These are phyloP conservation scores for Groenewaldozyma sp. DNA, from an alignment of 1,139 yeast genomes.

Conservation along the genomic window DNA sequence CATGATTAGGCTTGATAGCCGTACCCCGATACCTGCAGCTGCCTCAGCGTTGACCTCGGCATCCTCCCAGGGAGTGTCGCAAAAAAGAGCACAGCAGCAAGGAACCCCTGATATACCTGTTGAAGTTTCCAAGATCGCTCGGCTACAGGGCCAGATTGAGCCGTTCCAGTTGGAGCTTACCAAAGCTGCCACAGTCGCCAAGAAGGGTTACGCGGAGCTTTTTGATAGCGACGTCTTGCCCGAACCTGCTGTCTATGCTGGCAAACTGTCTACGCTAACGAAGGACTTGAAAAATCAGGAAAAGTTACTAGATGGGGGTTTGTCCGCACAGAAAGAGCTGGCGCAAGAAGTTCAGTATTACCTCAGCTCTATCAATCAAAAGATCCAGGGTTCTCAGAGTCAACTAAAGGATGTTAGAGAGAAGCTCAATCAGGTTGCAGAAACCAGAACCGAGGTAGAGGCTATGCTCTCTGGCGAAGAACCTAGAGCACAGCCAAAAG, in stretches of 20 bases:
- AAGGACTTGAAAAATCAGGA: constrained; percentile 10
- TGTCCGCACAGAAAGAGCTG: constrained; percentile 35
- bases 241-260: constrained; percentile 41
- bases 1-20: constrained; percentile 16
- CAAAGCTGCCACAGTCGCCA: constrained; percentile 11
- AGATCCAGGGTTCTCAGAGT: constrained; percentile 38
- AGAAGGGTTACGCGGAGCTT: constrained; percentile 15
- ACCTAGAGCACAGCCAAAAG: constrained; percentile 1
- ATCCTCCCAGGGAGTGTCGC: not conserved
- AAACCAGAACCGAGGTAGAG: constrained; percentile 40
- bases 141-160: constrained; percentile 3
- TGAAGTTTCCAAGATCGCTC: constrained; percentile 2
- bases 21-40: not conserved
- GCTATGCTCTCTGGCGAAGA: constrained; percentile 31
- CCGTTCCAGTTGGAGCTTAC: constrained; percentile 10
- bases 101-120: not conserved
- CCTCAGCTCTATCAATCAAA: constrained; percentile 35
- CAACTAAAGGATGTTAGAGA: constrained; percentile 37
- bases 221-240: constrained; percentile 41
- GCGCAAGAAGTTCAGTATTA: constrained; percentile 38
- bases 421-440: constrained; percentile 32
- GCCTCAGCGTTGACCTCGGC: not conserved
- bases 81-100: not conserved
- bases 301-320: constrained; percentile 29
- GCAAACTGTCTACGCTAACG: constrained; percentile 30